phyloP scores from a whole-genome alignment of 78 protist species.

The Dictyostelium intermedium region DNA sequence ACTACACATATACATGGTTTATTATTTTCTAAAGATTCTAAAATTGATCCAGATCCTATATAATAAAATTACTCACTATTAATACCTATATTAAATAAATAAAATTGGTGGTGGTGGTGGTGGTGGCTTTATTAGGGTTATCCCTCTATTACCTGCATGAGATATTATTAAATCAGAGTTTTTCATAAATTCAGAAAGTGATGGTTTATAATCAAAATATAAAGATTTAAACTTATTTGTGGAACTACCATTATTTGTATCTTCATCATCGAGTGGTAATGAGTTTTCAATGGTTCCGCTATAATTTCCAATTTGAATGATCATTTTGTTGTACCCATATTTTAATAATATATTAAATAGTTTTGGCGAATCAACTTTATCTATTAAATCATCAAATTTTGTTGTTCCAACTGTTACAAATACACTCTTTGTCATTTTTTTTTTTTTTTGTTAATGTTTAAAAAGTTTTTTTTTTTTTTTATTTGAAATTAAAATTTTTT shows the following conservation, averaged over 20 bases:
- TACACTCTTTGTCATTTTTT: constrained; percentile 8
- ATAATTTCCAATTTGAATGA: constrained; percentile 56
- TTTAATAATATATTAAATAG: constrained; percentile 17
- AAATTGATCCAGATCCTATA: constrained; percentile 65
- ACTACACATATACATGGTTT: constrained; percentile 68
- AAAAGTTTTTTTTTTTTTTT: too few relatives aligned
- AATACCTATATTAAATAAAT: too few relatives aligned
- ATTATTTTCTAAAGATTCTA: constrained; percentile 42
- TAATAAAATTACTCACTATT: neutral
- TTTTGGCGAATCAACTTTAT: constrained; percentile 38
- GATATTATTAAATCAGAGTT: constrained; percentile 32
- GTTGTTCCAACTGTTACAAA: constrained; percentile 85
- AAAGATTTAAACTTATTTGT: neutral
- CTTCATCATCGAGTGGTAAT: neutral
- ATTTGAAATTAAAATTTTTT: too few relatives aligned
- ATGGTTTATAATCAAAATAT: constrained; percentile 42
- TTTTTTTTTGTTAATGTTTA: too few relatives aligned
- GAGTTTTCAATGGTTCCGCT: neutral
- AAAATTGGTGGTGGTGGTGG: too few relatives aligned
- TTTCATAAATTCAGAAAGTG: constrained; percentile 17
- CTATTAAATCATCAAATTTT: constrained; percentile 66
- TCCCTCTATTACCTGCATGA: constrained; percentile 75
- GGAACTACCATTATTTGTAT: neutral
- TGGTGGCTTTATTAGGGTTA: too few relatives aligned
- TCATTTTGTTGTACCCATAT: constrained; percentile 22